Base-by-base conservation (phyloP, 495 filamentous ascomycete species). In the Trichoderma asperelloides region DNA sequence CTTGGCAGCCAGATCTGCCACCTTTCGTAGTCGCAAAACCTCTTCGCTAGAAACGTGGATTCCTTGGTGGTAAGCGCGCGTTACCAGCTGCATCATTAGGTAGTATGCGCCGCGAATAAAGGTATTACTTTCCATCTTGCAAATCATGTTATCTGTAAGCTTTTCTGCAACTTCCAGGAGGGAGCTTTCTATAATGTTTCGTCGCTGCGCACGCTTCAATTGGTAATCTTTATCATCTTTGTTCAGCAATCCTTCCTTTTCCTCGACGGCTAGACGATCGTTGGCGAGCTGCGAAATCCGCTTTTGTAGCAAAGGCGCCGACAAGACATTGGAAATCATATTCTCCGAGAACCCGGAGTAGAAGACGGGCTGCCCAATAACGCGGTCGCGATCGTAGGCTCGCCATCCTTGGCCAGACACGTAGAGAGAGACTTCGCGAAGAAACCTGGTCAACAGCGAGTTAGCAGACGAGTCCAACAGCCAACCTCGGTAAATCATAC, bases 1-100 rank as follows among this genome's bases (percentile, higher is more conserved):
- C 72, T 85, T 84, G 49, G 87, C 87, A 1, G 95, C 94, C 73
- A 89, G 79, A 70, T 91, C 86, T 8, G 95, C 95, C 25, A 96
- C 90, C 2, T 82, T 87, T 49, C 94, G 80, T 63, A 98, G 74
- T 21, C 91, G 85, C 49, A 95, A 74, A 45, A 98, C 90, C 78
- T 98, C 95, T 73, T 96, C 92, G 73, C 91, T 95, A 9, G 91
- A 96, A 25, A 97, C 91, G 74, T 98, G 95, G 64, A 98, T 95
- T n/a, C 91, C 95, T 79, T 97, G 93, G 73, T 97, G 92, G 78
- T 98, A 98, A 15, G 94, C 93, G 67, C 95, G 83, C 15, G 93
- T 93, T 66, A 97, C 80, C 47, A 97, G 83, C 75, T 98, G 93
- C 11, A 93, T 94, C 69, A 82, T 83, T 62, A 96, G 70, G 77